Conservation (phyloP, 2,329 filamentous ascomycete species). For the Trichoderma afroharzianum region DNA sequence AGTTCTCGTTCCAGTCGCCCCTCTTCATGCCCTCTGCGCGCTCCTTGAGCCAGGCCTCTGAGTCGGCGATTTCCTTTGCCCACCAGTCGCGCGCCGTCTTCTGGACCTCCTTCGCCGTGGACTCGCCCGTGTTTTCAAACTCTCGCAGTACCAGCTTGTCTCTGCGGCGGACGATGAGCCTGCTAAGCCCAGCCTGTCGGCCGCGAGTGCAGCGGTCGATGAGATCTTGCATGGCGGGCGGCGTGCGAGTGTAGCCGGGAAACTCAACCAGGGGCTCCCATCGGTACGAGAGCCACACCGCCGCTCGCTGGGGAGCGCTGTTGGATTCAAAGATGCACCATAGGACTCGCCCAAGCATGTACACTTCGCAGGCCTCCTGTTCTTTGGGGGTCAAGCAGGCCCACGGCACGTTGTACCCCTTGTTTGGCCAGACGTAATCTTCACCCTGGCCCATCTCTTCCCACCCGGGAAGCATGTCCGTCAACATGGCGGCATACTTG, state of each 20-base stretch:
- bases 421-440: constrained; percentile 44
- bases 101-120: constrained; percentile 35
- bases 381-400: constrained; percentile 47
- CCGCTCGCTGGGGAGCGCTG: constrained; percentile 53
- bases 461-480: constrained; percentile 45
- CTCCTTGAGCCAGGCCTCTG: constrained; percentile 44
- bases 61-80: constrained; percentile 43
- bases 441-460: constrained; percentile 38
- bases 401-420: constrained; percentile 57
- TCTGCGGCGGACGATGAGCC: constrained; percentile 41
- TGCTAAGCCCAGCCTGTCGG: constrained; percentile 43
- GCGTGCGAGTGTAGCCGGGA: constrained; percentile 49
- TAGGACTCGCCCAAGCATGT: constrained; percentile 58
- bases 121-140: constrained; percentile 30
- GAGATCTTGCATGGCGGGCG: constrained; percentile 41
- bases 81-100: constrained; percentile 46
- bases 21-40: constrained; percentile 37
- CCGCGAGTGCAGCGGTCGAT: constrained; percentile 53
- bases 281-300: constrained; percentile 57
- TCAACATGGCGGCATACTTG: constrained; percentile 41
- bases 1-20: constrained; percentile 49
- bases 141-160: constrained; percentile 45
- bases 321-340: constrained; percentile 62
- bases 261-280: constrained; percentile 56
- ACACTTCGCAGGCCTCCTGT: constrained; percentile 57